These are phyloP conservation scores for Millerozyma miso DNA, from an alignment of 805 yeast species.

Conservation along the genomic window DNA sequence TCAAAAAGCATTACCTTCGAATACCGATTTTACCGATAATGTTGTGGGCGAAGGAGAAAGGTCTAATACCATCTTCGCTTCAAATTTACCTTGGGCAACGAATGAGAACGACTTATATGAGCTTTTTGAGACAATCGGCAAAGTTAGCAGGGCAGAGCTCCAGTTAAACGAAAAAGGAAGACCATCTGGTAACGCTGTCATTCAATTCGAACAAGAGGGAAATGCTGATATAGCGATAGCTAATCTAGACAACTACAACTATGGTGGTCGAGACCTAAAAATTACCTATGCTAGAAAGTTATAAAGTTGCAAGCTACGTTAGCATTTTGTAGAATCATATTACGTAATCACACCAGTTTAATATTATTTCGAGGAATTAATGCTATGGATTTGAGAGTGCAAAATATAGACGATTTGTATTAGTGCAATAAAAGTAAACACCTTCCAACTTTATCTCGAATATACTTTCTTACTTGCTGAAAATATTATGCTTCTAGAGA, in stretches of 20 bases:
- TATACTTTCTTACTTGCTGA: no score
- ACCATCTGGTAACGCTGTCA: constrained; percentile 83
- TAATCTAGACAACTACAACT: constrained; percentile 73
- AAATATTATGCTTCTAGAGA: not conserved
- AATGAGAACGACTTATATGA: constrained; percentile 79
- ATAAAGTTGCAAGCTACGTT: constrained; percentile 4
- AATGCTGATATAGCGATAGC: constrained; percentile 72
- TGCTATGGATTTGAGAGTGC: no score
- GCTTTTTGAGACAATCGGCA: constrained; percentile 79
- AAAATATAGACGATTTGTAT: no score
- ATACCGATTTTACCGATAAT: constrained; percentile 60
- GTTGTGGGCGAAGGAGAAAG: constrained; percentile 59
- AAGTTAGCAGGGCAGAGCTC: constrained; percentile 71
- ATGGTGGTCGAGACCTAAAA: constrained; percentile 73
- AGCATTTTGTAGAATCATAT: not conserved
- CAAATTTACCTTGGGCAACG: constrained; percentile 87
- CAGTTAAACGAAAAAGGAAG: constrained; percentile 58
- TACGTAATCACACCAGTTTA: not conserved
- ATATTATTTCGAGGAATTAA: no score
- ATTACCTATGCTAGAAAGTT: constrained; percentile 59
- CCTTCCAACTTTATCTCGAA: no score
- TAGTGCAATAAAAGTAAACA: no score
- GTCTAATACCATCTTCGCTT: constrained; percentile 51
- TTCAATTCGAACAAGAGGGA: constrained; percentile 61
- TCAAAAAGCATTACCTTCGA: constrained; percentile 20